phyloP scores from a whole-genome alignment of 768 basidiomycete genomes.

The Hortiboletus flavorubellus region DNA sequence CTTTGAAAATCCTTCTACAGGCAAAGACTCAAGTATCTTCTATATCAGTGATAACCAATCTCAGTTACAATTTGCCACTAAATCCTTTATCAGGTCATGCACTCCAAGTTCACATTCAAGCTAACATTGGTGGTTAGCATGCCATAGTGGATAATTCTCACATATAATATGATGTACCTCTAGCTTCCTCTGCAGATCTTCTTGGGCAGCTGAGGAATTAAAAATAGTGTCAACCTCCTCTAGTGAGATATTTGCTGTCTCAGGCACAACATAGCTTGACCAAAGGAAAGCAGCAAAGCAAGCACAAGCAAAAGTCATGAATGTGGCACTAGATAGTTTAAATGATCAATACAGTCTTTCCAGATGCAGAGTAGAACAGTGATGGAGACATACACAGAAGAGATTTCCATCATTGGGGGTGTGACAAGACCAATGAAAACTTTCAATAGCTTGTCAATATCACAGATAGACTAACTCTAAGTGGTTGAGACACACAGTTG shows the following conservation, averaged over 20 bases:
- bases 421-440: constrained; percentile 76
- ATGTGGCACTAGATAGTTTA: constrained; percentile 51
- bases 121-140: constrained; percentile 30
- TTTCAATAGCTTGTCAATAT: constrained; percentile 25
- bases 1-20: background rate
- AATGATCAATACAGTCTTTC: background rate
- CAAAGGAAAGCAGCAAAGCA: constrained; percentile 69
- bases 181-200: constrained; percentile 47
- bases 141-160: background rate
- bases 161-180: constrained; percentile 40
- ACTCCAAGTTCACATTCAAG: constrained; percentile 58
- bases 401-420: constrained; percentile 59
- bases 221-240: constrained; percentile 77
- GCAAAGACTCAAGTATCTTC: background rate
- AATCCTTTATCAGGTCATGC: constrained; percentile 39
- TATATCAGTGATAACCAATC: background rate
- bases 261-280: constrained; percentile 66
- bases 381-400: constrained; percentile 46
- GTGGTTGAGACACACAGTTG: constrained; percentile 51
- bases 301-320: constrained; percentile 59
- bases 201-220: constrained; percentile 50
- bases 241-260: constrained; percentile 72
- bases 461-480: background rate
- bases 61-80: constrained; percentile 26
- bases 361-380: background rate